Percentiles rank a stretch among this genome's conserved stretches.
phyloP scores from a whole-genome alignment of 2,329 filamentous ascomycete genomes.

The Ilyonectria destructans region DNA sequence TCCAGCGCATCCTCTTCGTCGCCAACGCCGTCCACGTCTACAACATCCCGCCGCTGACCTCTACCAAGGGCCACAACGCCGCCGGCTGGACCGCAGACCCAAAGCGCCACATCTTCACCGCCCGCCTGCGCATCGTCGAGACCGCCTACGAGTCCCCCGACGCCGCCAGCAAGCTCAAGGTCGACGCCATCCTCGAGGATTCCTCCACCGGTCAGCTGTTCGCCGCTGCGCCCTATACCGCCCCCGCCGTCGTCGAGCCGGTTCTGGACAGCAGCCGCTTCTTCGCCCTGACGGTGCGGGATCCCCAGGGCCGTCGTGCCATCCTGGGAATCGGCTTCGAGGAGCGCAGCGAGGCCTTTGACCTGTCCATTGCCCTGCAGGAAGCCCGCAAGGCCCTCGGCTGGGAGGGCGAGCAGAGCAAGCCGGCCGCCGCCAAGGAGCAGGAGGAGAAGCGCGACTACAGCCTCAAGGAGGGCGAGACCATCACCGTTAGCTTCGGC shows the following conservation, averaged over 20 bases:
- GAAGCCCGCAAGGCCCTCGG: conserved; percentile 82
- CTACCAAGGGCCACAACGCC: conserved; percentile 85
- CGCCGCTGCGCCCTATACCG: conserved; percentile 85
- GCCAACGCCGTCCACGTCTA: conserved; percentile 86
- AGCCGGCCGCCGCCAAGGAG: conserved; percentile 56
- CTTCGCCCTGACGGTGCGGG: conserved; percentile 87
- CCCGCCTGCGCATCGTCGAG: conserved; percentile 84
- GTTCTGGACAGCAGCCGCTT: conserved; percentile 86
- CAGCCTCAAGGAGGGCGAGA: conserved; percentile 91
- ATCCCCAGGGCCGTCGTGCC: conserved; percentile 82
- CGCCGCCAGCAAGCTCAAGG: conserved; percentile 72
- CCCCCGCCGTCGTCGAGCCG: conserved; percentile 78
- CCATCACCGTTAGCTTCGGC: conserved; percentile 85
- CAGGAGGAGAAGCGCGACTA: conserved; percentile 72
- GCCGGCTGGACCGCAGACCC: conserved; percentile 82
- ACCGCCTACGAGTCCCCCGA: conserved; percentile 69
- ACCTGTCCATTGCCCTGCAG: conserved; percentile 86
- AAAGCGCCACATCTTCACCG: conserved; percentile 87
- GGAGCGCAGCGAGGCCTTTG: conserved; percentile 88
- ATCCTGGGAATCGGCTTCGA: conserved; percentile 90
- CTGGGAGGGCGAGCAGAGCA: conserved; percentile 64
- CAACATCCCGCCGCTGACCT: conserved; percentile 85
- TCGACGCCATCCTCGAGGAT: conserved; percentile 87
- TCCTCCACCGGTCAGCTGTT: conserved; percentile 81
- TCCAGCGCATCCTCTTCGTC: conserved; percentile 88